Evolutionary conservation across 2,329 filamentous ascomycete species (phyloP).

Genomic region (Trichoderma sp.): DNA sequence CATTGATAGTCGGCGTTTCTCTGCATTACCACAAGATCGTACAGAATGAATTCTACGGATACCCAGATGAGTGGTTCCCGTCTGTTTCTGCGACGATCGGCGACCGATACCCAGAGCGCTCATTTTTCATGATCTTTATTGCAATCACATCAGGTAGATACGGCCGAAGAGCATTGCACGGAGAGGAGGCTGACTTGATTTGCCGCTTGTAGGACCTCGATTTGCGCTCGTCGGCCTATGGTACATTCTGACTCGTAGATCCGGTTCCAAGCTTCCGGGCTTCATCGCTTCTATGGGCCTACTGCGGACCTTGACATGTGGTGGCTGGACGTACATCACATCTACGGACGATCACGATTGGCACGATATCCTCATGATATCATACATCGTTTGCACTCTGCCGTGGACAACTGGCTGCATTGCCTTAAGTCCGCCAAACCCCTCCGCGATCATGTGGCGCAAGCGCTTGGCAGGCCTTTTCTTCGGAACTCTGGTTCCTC

Average conservation of each 20-base stretch:
- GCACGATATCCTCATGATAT: slow-evolving; percentile 99
- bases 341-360: slow-evolving; percentile 97
- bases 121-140: slow-evolving; percentile 96
- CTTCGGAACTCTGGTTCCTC: slow-evolving; percentile 83
- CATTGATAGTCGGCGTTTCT: slow-evolving; percentile 73
- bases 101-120: slow-evolving; percentile 93
- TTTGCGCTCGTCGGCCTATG: slow-evolving; percentile 88
- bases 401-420: slow-evolving; percentile 95
- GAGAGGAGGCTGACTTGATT: neutral
- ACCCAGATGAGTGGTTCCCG: slow-evolving; percentile 94
- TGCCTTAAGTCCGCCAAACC: slow-evolving; percentile 80
- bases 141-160: slow-evolving; percentile 81
- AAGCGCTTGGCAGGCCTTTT: slow-evolving; percentile 82
- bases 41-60: slow-evolving; percentile 92
- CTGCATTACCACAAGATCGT: slow-evolving; percentile 98
- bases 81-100: slow-evolving; percentile 96
- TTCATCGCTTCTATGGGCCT: slow-evolving; percentile 77
- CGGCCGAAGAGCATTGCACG: neutral
- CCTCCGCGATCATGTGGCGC: slow-evolving; percentile 78
- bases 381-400: slow-evolving; percentile 88
- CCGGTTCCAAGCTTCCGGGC: slow-evolving; percentile 73
- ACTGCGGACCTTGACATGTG: slow-evolving; percentile 88
- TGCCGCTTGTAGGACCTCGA: slow-evolving; percentile 63
- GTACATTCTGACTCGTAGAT: slow-evolving; percentile 82
- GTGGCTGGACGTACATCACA: slow-evolving; percentile 97